These are phyloP conservation scores for Platanthera zijinensis DNA, from an alignment of 106 monocot genomes.

Conservation along the genomic window DNA sequence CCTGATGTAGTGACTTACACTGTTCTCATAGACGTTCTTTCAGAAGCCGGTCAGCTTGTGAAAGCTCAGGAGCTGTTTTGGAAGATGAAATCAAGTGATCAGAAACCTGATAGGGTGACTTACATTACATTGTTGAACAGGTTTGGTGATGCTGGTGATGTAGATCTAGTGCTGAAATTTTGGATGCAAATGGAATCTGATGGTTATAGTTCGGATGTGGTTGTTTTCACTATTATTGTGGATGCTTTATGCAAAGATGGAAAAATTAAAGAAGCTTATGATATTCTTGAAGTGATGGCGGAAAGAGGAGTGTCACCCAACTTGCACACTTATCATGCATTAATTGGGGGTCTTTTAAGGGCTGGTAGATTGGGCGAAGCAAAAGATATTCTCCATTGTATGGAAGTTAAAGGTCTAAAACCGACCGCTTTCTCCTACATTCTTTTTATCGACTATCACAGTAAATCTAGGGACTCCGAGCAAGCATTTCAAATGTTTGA, in stretches of 20 bases:
- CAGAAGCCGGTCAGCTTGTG: constrained; percentile 45
- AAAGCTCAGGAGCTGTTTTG: constrained; percentile 65
- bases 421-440: constrained; percentile 59
- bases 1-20: constrained; percentile 94
- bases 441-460: constrained; percentile 84
- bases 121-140: constrained; percentile 79
- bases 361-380: constrained; percentile 49
- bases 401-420: constrained; percentile 43
- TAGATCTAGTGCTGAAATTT: constrained; percentile 44
- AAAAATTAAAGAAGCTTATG: constrained; percentile 54
- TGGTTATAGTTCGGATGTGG: constrained; percentile 70
- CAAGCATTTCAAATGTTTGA: constrained; percentile 56
- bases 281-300: constrained; percentile 55
- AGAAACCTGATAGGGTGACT: constrained; percentile 79
- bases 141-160: constrained; percentile 71
- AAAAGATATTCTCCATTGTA: constrained; percentile 35
- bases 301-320: constrained; percentile 54
- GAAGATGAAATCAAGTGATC: constrained; percentile 58
- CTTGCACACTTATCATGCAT: constrained; percentile 57
- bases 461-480: constrained; percentile 49
- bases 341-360: constrained; percentile 65
- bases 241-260: constrained; percentile 72
- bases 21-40: constrained; percentile 69
- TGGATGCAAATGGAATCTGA: constrained; percentile 77
- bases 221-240: constrained; percentile 54